Conservation (phyloP, 2,329 filamentous ascomycete genomes). For the Diaporthe batatas region DNA sequence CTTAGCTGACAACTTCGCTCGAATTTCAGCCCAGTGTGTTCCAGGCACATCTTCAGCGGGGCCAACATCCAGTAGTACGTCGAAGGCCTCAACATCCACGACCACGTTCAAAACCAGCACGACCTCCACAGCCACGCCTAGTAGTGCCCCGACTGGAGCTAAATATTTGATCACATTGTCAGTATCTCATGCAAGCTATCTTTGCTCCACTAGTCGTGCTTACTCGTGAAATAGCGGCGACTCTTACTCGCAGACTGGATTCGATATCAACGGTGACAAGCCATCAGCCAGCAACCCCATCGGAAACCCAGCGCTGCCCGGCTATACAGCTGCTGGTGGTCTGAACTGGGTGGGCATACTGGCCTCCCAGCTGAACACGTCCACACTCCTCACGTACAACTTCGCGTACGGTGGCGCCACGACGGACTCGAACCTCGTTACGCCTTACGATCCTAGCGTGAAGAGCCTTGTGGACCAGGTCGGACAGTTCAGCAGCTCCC, state of each 20-base stretch:
- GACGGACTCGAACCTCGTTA: constrained; percentile 62
- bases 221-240: constrained; percentile 59
- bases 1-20: background rate
- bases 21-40: constrained; percentile 30
- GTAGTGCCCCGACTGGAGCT: constrained; percentile 23
- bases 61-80: background rate
- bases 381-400: constrained; percentile 61
- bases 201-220: background rate
- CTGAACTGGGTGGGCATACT: constrained; percentile 64
- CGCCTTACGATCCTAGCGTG: constrained; percentile 61
- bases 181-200: constrained; percentile 29
- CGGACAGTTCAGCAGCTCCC: constrained; percentile 53
- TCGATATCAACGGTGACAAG: constrained; percentile 62
- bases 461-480: constrained; percentile 67
- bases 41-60: constrained; percentile 28
- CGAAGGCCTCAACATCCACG: background rate
- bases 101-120: constrained; percentile 10
- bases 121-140: background rate
- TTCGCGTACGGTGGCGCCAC: constrained; percentile 65
- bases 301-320: constrained; percentile 69
- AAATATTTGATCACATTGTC: constrained; percentile 60
- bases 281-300: constrained; percentile 68
- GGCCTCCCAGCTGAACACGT: constrained; percentile 57
- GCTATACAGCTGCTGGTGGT: constrained; percentile 61
- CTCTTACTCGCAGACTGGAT: constrained; percentile 71